Conservation (phyloP, 106 monocot species). For the Hemerocallis citrina region DNA sequence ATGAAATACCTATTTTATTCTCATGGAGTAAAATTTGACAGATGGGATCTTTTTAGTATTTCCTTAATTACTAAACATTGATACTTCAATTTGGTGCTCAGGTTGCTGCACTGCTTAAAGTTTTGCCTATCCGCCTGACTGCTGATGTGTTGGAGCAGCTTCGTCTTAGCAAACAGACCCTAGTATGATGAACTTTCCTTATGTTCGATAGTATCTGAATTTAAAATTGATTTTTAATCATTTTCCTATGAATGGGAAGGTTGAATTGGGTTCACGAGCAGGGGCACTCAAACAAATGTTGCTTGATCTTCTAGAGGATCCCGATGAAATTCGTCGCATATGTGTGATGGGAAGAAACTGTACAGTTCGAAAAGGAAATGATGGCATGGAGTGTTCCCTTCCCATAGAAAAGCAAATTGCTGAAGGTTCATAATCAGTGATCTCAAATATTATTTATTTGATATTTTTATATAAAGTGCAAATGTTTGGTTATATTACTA, state of each 20-base stretch:
- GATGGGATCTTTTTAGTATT: too few species aligned
- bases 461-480: too few species aligned
- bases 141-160: conserved; percentile 89
- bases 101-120: conserved; percentile 78
- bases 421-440: too few species aligned
- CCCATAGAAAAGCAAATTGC: conserved; percentile 71
- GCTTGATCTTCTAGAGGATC: conserved; percentile 89
- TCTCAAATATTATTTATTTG: too few species aligned
- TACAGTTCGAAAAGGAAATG: conserved; percentile 40
- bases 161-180: conserved; percentile 84
- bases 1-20: too few species aligned
- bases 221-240: too few species aligned
- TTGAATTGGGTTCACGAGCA: conserved; percentile 89
- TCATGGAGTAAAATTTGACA: too few species aligned
- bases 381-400: conserved; percentile 56
- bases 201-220: too few species aligned
- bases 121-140: conserved; percentile 86
- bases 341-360: conserved; percentile 91
- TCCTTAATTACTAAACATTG: not conserved
- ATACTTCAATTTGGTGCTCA: not conserved
- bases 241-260: conserved; percentile 27
- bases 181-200: conserved; percentile 32
- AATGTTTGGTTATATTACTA: too few species aligned
- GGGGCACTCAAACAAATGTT: conserved; percentile 98
- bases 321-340: conserved; percentile 88